phyloP scores from a whole-genome alignment of 805 yeast species.

The Schwanniomyces sp. region DNA sequence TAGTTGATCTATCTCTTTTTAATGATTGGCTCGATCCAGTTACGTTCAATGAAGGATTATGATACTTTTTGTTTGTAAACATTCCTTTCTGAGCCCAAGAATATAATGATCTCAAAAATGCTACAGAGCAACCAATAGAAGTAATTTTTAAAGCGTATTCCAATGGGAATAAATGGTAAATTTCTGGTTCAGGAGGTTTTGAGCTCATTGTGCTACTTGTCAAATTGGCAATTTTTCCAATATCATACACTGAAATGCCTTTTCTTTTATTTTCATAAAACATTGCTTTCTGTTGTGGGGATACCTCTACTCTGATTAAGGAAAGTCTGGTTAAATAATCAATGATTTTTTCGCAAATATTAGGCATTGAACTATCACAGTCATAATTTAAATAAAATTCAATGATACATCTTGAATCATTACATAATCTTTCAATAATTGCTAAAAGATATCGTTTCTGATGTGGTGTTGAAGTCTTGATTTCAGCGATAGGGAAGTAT shows the following conservation, averaged over 20 bases:
- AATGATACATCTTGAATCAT: constrained; percentile 85
- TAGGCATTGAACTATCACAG: constrained; percentile 80
- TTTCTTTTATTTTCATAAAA: constrained; percentile 40
- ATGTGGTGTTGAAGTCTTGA: constrained; percentile 87
- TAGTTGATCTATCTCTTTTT: constrained; percentile 26
- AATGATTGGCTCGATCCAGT: constrained; percentile 13
- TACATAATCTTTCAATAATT: constrained; percentile 77
- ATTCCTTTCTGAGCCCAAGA: constrained; percentile 79
- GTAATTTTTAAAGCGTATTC: constrained; percentile 84
- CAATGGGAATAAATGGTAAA: constrained; percentile 58
- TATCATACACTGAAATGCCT: constrained; percentile 72
- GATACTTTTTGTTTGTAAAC: constrained; percentile 5
- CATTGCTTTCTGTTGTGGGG: constrained; percentile 63
- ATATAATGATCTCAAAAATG: constrained; percentile 75
- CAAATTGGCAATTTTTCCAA: constrained; percentile 71
- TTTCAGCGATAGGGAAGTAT: constrained; percentile 90
- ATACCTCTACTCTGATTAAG: constrained; percentile 66
- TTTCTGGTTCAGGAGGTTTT: constrained; percentile 55
- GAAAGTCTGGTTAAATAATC: constrained; percentile 76
- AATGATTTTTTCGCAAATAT: constrained; percentile 79
- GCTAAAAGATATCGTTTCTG: constrained; percentile 86
- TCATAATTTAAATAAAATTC: constrained; percentile 95
- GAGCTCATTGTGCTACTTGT: constrained; percentile 66
- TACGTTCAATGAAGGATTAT: constrained; percentile 2
- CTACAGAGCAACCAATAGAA: constrained; percentile 77